Conservation (phyloP, 805 yeast species). For the Kluyveromyces aestuarii region DNA sequence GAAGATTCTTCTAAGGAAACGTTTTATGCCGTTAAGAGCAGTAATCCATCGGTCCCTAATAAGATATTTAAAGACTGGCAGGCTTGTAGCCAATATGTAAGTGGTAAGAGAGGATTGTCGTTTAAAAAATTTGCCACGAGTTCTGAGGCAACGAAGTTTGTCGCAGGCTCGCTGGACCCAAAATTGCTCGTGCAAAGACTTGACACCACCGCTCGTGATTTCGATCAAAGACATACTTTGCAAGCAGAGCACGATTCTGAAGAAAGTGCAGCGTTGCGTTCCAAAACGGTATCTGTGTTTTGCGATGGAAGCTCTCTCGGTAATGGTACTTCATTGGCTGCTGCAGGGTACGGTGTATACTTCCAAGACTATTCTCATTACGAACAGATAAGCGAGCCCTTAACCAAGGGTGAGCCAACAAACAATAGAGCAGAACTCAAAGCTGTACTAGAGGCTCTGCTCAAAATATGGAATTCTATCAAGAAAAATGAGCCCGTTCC, state of each 20-base stretch:
- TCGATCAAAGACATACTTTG: conserved; percentile 7
- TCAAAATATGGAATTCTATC: conserved; percentile 27
- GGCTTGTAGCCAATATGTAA: conserved; percentile 25
- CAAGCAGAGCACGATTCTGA: neutral
- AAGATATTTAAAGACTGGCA: conserved; percentile 26
- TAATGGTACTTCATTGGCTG: conserved; percentile 37
- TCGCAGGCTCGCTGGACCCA: conserved; percentile 8
- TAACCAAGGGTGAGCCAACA: conserved; percentile 45
- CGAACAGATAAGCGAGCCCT: conserved; percentile 46
- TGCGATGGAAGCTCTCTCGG: conserved; percentile 74
- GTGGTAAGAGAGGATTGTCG: conserved; percentile 30
- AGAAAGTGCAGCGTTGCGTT: neutral
- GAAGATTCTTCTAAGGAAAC: neutral
- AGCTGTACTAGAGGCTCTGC: conserved; percentile 55
- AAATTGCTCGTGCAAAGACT: conserved; percentile 8
- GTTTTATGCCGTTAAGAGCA: conserved; percentile 20
- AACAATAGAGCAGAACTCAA: conserved; percentile 75
- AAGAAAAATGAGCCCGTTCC: conserved; percentile 10
- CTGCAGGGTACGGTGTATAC: conserved; percentile 66
- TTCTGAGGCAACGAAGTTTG: conserved; percentile 28
- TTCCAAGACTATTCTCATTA: conserved; percentile 44
- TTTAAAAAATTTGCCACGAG: conserved; percentile 34
- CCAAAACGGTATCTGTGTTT: conserved; percentile 32
- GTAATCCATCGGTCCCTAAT: conserved; percentile 17
- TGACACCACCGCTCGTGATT: conserved; percentile 10